Percentiles rank a stretch among this genome's conserved stretches.
Evolutionary conservation across 2,329 filamentous ascomycete species (phyloP).

Genomic region (Trichoderma aggressivum): DNA sequence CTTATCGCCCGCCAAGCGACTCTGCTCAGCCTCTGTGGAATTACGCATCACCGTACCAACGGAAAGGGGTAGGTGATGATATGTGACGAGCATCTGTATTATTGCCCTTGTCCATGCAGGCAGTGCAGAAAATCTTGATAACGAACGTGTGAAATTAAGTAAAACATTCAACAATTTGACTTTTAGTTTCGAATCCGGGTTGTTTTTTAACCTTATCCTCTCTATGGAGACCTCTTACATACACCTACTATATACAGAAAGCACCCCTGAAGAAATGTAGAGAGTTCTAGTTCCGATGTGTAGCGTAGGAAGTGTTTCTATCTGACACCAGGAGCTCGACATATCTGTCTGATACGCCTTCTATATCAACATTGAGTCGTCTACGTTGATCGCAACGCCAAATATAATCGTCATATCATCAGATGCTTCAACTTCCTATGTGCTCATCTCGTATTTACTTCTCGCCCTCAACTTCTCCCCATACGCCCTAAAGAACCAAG

Average conservation of each 20-base stretch:
- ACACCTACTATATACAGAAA: not conserved
- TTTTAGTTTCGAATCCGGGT: not conserved
- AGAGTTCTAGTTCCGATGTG: not conserved
- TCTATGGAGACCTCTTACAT: not conserved
- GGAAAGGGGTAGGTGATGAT: not conserved
- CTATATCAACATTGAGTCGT: not conserved
- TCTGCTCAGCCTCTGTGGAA: not conserved
- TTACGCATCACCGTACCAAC: not conserved
- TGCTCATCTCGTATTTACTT: conserved; percentile 29
- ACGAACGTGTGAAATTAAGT: not conserved
- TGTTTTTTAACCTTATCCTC: not conserved
- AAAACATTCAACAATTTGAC: not conserved
- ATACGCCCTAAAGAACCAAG: conserved; percentile 30
- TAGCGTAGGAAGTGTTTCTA: not conserved
- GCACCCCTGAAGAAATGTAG: not conserved
- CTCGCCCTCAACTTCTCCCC: conserved; percentile 25
- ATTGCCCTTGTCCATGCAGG: not conserved
- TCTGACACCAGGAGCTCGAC: not conserved
- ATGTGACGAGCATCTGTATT: not conserved
- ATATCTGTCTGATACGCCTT: not conserved
- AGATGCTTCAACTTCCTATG: not conserved
- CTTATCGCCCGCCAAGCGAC: not conserved
- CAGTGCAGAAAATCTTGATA: not conserved
- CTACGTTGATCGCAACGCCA: not conserved
- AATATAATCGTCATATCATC: not conserved